A percentile compares a stretch with the other conserved stretches of the same genome.
Evolutionary conservation across 2,329 filamentous ascomycete genomes (phyloP).

Genomic region (Trichophaea hybrida): DNA sequence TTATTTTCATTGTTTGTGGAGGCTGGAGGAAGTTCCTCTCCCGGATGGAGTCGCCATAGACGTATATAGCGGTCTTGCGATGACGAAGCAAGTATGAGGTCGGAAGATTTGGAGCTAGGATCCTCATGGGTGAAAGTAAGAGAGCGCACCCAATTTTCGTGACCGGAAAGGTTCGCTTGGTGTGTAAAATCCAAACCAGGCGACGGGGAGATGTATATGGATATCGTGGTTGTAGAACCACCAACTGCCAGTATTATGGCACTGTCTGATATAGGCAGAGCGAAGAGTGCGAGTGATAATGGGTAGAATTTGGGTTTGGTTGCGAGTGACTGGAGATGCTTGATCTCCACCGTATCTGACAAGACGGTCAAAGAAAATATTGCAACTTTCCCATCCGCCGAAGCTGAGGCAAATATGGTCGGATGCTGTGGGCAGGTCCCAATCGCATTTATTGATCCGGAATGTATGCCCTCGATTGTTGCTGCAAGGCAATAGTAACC

Average conservation of each 20-base stretch:
- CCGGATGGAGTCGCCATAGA: slow-evolving; percentile 72
- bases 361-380: slow-evolving; percentile 37
- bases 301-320: slow-evolving; percentile 71
- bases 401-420: slow-evolving; percentile 42
- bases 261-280: slow-evolving; percentile 34
- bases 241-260: slow-evolving; percentile 63
- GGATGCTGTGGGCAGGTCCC: slow-evolving; percentile 19
- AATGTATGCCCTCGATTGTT: slow-evolving; percentile 9
- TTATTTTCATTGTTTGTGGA: slow-evolving; percentile 42
- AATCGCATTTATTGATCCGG: slow-evolving; percentile 18
- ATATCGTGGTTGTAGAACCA: slow-evolving; percentile 68
- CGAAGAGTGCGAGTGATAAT: slow-evolving; percentile 55
- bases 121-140: slow-evolving; percentile 59
- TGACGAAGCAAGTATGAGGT: slow-evolving; percentile 74
- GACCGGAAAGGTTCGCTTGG: slow-evolving; percentile 66
- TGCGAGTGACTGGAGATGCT: slow-evolving; percentile 54
- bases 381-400: slow-evolving; percentile 48
- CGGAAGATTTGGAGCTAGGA: slow-evolving; percentile 34
- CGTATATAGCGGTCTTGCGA: slow-evolving; percentile 97
- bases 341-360: slow-evolving; percentile 29
- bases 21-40: slow-evolving; percentile 47
- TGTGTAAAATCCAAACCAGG: slow-evolving; percentile 43
- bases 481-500: background rate
- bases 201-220: slow-evolving; percentile 54
- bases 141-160: slow-evolving; percentile 89